Conservation (phyloP, 129 eudicot genomes). For the Flaveria linearis region DNA sequence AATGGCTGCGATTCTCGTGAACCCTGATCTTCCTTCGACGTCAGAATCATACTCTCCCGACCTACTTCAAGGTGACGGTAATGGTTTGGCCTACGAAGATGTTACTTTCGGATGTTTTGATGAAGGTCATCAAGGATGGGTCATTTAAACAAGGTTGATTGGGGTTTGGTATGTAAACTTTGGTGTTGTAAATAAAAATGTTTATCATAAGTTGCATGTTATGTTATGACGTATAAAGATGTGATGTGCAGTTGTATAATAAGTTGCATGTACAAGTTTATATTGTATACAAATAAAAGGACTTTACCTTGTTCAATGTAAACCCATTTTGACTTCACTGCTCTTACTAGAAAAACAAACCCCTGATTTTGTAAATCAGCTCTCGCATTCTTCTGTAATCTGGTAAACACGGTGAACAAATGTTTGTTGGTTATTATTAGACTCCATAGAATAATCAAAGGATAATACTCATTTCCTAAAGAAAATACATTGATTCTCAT, state of each 20-base stretch:
- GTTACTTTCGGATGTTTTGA: conserved; percentile 20
- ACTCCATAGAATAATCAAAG: too few species aligned
- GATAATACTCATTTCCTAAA: too few species aligned
- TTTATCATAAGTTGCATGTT: conserved; percentile 16
- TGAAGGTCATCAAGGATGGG: conserved; percentile 25
- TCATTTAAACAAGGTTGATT: conserved; percentile 17
- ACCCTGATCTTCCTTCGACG: conserved; percentile 44
- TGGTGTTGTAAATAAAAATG: conserved; percentile 4
- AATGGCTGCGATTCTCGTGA: conserved; percentile 45
- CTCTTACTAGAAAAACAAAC: too few species aligned
- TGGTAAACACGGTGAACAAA: too few species aligned
- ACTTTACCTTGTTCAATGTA: too few species aligned
- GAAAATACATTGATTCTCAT: too few species aligned
- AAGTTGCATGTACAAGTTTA: too few species aligned
- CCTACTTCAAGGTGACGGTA: conserved; percentile 33
- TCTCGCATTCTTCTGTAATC: too few species aligned
- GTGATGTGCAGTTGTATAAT: conserved; percentile 9
- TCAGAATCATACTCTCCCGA: conserved; percentile 31
- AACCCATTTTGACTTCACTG: too few species aligned
- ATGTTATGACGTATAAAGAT: conserved; percentile 23
- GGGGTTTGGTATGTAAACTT: conserved; percentile 14
- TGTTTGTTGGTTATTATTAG: too few species aligned
- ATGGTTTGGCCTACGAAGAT: conserved; percentile 1
- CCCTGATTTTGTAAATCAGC: too few species aligned
- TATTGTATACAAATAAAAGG: too few species aligned